These are phyloP conservation scores for Irpex rosettiformis DNA, from an alignment of 1,284 basidiomycete genomes.

Conservation along the genomic window DNA sequence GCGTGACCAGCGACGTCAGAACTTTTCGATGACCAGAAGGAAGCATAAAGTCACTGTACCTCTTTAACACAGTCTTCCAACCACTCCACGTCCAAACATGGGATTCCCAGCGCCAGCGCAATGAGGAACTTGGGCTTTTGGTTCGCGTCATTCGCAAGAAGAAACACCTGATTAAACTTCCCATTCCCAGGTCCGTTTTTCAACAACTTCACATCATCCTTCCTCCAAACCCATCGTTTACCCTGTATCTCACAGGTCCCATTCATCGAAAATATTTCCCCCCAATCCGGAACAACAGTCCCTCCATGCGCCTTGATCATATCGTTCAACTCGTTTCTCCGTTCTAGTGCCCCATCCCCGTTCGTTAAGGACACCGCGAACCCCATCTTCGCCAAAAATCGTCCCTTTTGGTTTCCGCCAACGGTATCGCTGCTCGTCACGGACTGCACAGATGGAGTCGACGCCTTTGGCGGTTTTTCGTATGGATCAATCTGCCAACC, in stretches of 20 bases:
- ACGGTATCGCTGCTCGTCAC: slow-evolving; percentile 26
- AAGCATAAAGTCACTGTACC: too few relatives aligned
- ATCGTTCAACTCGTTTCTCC: slow-evolving; percentile 36
- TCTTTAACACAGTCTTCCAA: slow-evolving; percentile 41
- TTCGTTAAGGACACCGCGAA: slow-evolving; percentile 28
- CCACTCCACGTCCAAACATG: slow-evolving; percentile 71
- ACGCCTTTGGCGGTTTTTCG: slow-evolving; percentile 32
- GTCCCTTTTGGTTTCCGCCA: slow-evolving; percentile 22
- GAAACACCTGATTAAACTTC: slow-evolving; percentile 57
- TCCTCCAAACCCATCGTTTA: slow-evolving; percentile 50
- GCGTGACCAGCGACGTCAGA: neutral
- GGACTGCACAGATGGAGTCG: slow-evolving; percentile 44
- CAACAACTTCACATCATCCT: slow-evolving; percentile 45
- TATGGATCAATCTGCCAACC: slow-evolving; percentile 39
- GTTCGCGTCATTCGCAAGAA: slow-evolving; percentile 60
- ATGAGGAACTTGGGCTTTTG: slow-evolving; percentile 78
- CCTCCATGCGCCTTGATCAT: slow-evolving; percentile 57
- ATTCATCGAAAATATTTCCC: slow-evolving; percentile 59
- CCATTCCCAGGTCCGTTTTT: slow-evolving; percentile 25
- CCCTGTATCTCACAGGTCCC: slow-evolving; percentile 39
- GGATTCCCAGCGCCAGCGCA: slow-evolving; percentile 82
- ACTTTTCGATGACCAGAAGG: too few relatives aligned
- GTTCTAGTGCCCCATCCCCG: slow-evolving; percentile 23
- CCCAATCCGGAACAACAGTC: slow-evolving; percentile 60
- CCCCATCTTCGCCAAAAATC: slow-evolving; percentile 39